Conservation (phyloP, 306 rosid genomes). For the Alnus rubra region DNA sequence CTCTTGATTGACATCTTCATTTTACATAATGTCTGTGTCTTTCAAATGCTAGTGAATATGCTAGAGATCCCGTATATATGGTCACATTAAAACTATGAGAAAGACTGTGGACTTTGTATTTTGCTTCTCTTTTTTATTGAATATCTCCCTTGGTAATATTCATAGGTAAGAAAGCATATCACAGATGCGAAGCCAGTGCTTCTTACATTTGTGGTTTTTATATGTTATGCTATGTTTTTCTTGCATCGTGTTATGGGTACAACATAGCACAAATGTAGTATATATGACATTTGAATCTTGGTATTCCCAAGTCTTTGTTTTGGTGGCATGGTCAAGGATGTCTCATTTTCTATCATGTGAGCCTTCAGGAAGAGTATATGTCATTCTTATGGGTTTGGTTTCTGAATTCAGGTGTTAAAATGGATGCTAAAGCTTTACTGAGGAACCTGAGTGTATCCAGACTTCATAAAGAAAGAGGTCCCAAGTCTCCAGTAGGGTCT, state of each 20-base stretch:
- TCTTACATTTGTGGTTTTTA: neutral
- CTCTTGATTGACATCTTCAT: neutral
- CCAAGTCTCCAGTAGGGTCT: constrained; percentile 24
- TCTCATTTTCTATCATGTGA: neutral
- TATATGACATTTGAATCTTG: neutral
- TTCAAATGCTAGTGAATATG: neutral
- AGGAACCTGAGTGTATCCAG: constrained; percentile 14
- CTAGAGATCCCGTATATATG: too few relatives aligned
- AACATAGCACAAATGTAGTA: neutral
- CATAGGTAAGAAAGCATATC: neutral
- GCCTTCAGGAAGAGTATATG: neutral
- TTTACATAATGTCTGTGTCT: neutral
- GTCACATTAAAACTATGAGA: neutral
- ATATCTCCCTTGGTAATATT: neutral
- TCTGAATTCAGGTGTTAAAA: constrained; percentile 19
- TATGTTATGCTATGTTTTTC: neutral
- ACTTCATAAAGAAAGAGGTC: constrained; percentile 39
- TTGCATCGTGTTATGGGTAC: too few relatives aligned
- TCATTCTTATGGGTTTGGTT: constrained; percentile 21
- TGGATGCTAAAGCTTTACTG: constrained; percentile 23
- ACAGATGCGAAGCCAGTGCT: neutral
- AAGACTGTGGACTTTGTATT: too few relatives aligned
- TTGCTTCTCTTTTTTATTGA: neutral
- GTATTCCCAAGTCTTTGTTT: neutral
- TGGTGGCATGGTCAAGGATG: neutral